These are phyloP conservation scores for Pseudotsuga menziesii DNA, from an alignment of 75 land plant genomes.

Conservation along the genomic window DNA sequence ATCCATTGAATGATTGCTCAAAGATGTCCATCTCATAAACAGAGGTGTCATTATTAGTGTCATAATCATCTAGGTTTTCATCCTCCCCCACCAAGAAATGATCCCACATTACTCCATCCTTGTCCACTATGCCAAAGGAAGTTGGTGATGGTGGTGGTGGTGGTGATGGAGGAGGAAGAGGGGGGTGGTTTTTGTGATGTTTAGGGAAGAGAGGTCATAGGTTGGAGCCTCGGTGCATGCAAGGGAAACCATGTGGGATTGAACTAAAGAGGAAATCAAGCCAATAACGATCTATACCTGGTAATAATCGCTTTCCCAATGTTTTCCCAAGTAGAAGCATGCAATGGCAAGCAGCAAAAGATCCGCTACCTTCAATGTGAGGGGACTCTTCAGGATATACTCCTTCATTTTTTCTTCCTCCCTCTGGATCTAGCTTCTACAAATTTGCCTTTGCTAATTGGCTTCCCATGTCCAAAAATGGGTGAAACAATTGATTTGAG, in stretches of 20 bases:
- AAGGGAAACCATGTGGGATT: slow-evolving; percentile 17
- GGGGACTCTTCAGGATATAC: slow-evolving; percentile 8
- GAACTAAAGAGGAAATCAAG: neutral
- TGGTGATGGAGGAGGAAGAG: slow-evolving; percentile 1
- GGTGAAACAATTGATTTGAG: no score
- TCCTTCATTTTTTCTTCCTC: neutral
- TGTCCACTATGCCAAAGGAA: slow-evolving; percentile 52
- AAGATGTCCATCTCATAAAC: neutral
- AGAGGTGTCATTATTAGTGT: neutral
- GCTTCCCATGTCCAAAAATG: neutral
- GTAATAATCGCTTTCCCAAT: slow-evolving; percentile 43
- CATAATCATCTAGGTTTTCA: neutral
- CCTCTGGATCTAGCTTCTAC: neutral
- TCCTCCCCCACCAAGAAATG: slow-evolving; percentile 49
- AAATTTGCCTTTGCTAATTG: neutral
- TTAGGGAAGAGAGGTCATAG: slow-evolving; percentile 23
- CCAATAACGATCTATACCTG: slow-evolving; percentile 34
- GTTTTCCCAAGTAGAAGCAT: slow-evolving; percentile 67
- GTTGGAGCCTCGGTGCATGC: slow-evolving; percentile 22
- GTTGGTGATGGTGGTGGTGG: neutral
- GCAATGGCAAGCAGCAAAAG: slow-evolving; percentile 21
- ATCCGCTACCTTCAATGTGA: slow-evolving; percentile 22
- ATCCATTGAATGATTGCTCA: neutral
- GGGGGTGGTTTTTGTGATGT: no score
- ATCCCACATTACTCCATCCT: slow-evolving; percentile 60